Evolutionary conservation across 2,329 filamentous ascomycete genomes (phyloP), one percentile per base, ranked within the genome.

Genomic region (Chaetomium sp.): DNA sequence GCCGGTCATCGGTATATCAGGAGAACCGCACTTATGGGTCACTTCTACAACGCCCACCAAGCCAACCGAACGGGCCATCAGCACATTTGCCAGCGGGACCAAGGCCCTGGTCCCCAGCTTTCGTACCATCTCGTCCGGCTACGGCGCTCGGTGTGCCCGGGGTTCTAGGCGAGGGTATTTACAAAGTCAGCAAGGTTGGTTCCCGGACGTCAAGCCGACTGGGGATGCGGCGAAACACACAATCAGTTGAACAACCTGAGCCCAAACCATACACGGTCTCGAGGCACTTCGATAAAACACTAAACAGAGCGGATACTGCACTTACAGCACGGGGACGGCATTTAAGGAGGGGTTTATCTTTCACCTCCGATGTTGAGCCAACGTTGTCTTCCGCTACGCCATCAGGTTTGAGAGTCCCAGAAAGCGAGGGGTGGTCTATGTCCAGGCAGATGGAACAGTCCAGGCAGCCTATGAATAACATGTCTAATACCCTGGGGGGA

Each of bases 111-210:
- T 55, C 54, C 1, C 59, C 58, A 5, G 54, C 46, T 14, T 45
- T 52, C 9, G 41, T 56, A 9, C 47, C 53, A 5, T 57, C 48
- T 2, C 58, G 58, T 8, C 54, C 61, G 14, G 56, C 58, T 34
- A 60, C 61, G n/a, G 56, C 59, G 2, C 49, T 59, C 4, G 61
- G 59, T 14, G 52, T 60, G 4, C 57, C 63, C 8, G 58, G 59
- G 1, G 42, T 62, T 8, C 41, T 62, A 7, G 60, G 59, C 1
- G 56, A 63, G 32, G 63, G 63, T 33, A 52, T 65, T 33, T 65
- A 64, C 58, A 64, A 61, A 44, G 51, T 65, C 44, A 63, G 60
- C 52, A 63, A 52, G 43, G 12, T 65, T 5, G 46, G 53, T 12
- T 58, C 62, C 4, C n/a, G 40, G 19, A 38, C 51, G 5, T 47